Evolutionary conservation across 2,329 filamentous ascomycete genomes (phyloP).

Genomic region (Claviceps digitariae): DNA sequence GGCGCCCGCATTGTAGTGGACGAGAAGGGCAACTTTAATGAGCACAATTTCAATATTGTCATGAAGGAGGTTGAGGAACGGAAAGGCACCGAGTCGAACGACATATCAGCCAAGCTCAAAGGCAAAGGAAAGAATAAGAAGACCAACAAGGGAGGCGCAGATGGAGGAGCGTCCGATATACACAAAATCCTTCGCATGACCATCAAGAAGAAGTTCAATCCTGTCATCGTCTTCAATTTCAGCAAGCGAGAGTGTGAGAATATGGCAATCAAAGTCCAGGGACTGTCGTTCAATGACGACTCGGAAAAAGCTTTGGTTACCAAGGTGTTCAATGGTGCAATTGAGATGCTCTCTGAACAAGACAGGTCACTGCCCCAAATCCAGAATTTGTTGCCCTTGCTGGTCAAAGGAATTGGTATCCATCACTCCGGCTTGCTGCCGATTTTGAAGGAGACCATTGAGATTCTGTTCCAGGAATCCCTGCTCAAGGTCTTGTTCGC

Average conservation of each 20-base stretch:
- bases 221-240: conserved; percentile 98
- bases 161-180: conserved; percentile 66
- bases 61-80: conserved; percentile 84
- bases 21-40: conserved; percentile 89
- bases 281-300: conserved; percentile 88
- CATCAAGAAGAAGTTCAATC: conserved; percentile 93
- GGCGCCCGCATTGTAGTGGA: conserved; percentile 92
- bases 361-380: conserved; percentile 86
- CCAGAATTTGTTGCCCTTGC: conserved; percentile 71
- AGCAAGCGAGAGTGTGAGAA: conserved; percentile 95
- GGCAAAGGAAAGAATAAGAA: conserved; percentile 89
- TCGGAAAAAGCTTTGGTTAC: conserved; percentile 89
- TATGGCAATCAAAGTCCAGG: conserved; percentile 74
- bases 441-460: conserved; percentile 95
- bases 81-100: conserved; percentile 70
- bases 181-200: conserved; percentile 99
- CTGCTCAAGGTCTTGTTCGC: conserved; percentile 96
- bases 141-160: conserved; percentile 72
- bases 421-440: conserved; percentile 93
- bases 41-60: conserved; percentile 94
- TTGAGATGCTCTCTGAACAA: conserved; percentile 83
- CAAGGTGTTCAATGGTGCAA: conserved; percentile 87
- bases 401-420: conserved; percentile 87
- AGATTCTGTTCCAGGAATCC: conserved; percentile 96
- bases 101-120: conserved; percentile 66